phyloP scores from a whole-genome alignment of 306 rosid species.

The Dryas octopetala region DNA sequence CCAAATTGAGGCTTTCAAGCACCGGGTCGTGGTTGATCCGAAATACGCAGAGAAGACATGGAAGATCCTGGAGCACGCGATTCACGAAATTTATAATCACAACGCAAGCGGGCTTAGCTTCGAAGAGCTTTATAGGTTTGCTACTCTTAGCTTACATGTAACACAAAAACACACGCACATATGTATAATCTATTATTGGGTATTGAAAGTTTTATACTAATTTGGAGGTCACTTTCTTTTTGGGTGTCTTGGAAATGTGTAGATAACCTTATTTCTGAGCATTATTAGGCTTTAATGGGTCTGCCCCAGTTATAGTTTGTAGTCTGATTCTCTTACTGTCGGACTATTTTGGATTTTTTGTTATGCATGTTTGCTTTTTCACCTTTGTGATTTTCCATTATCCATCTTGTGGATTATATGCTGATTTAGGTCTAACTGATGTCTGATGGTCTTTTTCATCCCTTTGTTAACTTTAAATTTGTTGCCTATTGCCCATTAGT shows the following conservation, averaged over 20 bases:
- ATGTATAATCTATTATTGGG: not conserved
- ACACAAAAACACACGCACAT: not conserved
- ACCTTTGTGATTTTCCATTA: not conserved
- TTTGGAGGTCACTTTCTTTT: not conserved
- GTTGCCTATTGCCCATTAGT: not conserved
- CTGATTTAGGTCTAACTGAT: not conserved
- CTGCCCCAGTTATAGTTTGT: not conserved
- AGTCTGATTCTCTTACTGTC: not conserved
- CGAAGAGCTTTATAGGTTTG: constrained; percentile 93
- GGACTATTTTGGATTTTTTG: not conserved
- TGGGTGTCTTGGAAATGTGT: not conserved
- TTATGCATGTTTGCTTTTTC: not conserved
- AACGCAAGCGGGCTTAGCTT: constrained; percentile 97
- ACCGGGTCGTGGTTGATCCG: constrained; percentile 92
- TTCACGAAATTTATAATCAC: constrained; percentile 85
- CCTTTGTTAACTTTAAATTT: not conserved
- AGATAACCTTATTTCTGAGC: not conserved
- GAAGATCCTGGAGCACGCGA: constrained; percentile 87
- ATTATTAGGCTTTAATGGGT: not conserved
- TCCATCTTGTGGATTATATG: not conserved
- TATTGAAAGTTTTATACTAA: not conserved
- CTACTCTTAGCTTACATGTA: constrained; percentile 4
- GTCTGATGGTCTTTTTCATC: not conserved
- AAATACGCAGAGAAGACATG: constrained; percentile 92
- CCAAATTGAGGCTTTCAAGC: constrained; percentile 93